Conservation (phyloP, 2,329 filamentous ascomycete species). For the Emmonsia crescens region DNA sequence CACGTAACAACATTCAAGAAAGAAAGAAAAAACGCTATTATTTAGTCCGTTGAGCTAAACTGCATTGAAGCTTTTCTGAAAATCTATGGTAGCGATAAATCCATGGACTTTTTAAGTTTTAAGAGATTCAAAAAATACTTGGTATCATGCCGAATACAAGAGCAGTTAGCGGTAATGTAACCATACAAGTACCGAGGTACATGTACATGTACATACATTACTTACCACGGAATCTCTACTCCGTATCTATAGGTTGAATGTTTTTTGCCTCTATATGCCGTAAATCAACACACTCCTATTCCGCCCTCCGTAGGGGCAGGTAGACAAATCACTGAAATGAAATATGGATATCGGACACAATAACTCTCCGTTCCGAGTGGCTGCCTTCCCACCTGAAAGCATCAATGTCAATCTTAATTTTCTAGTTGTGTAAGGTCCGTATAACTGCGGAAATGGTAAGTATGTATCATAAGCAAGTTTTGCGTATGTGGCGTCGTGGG, state of each 20-base stretch:
- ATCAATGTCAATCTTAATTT: neutral
- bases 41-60: neutral
- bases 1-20: neutral
- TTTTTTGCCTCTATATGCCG: too few species aligned
- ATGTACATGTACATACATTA: neutral
- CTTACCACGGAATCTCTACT: too few species aligned
- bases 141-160: neutral
- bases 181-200: too few species aligned
- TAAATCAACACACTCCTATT: too few species aligned
- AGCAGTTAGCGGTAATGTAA: neutral
- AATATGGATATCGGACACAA: neutral
- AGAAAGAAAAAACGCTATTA: neutral
- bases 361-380: neutral
- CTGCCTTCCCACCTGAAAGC: too few species aligned
- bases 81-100: neutral
- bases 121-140: too few species aligned
- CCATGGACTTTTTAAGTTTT: neutral
- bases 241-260: too few species aligned
- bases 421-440: neutral
- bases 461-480: neutral
- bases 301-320: neutral
- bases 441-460: neutral
- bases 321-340: neutral
- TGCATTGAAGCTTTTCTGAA: neutral
- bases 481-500: neutral